Evolutionary conservation across 2,329 filamentous ascomycete genomes (phyloP).

Genomic region (Ceratocystis destructans): DNA sequence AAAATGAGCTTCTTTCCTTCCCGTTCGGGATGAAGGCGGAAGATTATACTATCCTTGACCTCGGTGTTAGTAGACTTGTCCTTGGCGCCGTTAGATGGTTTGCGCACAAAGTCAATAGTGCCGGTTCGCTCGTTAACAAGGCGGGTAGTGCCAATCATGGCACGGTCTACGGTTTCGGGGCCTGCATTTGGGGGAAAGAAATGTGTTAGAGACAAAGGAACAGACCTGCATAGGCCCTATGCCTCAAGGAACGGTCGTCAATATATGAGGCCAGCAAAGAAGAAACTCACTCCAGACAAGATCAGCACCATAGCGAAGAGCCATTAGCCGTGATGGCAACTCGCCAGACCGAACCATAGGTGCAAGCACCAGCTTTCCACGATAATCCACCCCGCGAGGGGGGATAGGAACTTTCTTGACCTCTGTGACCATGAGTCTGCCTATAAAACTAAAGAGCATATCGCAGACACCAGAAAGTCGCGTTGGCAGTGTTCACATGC

Average conservation of each 20-base stretch:
- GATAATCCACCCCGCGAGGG: conserved; percentile 83
- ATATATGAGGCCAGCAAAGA: not conserved
- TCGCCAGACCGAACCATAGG: conserved; percentile 98
- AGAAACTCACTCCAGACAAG: conserved; percentile 69
- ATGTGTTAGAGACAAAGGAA: too few relatives aligned
- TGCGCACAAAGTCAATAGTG: conserved; percentile 73
- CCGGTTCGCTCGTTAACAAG: conserved; percentile 60
- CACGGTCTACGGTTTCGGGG: conserved; percentile 84
- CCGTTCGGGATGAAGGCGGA: conserved; percentile 62
- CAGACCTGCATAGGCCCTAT: too few relatives aligned
- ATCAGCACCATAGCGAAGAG: conserved; percentile 90
- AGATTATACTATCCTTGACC: conserved; percentile 57
- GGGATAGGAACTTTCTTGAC: conserved; percentile 64
- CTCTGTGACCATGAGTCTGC: conserved; percentile 43
- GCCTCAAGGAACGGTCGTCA: too few relatives aligned
- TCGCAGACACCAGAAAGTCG: conserved; percentile 12
- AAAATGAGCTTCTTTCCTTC: conserved; percentile 71
- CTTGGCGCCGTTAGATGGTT: conserved; percentile 55
- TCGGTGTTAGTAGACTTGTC: conserved; percentile 35
- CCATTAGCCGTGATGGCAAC: conserved; percentile 73
- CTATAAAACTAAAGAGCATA: conserved; percentile 17
- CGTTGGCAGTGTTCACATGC: conserved; percentile 11
- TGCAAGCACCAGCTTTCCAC: conserved; percentile 84
- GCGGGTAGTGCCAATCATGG: conserved; percentile 76
- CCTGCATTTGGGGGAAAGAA: conserved; percentile 33